phyloP scores from a whole-genome alignment of 148 eudicot genomes.

The Dysphania ambrosioides region DNA sequence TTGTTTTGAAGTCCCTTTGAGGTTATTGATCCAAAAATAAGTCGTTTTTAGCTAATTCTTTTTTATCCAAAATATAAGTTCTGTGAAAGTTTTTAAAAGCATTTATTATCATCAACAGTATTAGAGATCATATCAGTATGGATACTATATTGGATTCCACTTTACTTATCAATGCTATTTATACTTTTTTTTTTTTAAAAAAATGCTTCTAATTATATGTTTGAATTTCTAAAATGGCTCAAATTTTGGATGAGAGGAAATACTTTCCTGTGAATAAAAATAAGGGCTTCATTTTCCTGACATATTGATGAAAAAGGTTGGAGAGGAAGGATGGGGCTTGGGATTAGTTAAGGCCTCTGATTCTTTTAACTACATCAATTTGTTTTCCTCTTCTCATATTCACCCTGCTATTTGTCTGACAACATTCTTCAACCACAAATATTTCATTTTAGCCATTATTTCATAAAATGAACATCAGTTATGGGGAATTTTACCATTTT shows the following conservation, averaged over 20 bases:
- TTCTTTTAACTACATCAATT: background rate
- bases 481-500: background rate
- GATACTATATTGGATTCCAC: background rate
- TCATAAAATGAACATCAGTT: background rate
- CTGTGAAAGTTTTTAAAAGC: no score
- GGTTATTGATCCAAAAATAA: background rate
- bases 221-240: no score
- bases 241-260: no score
- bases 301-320: background rate
- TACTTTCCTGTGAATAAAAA: background rate
- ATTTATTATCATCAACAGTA: no score
- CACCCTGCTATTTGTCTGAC: background rate
- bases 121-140: background rate
- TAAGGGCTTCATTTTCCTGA: background rate
- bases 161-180: no score
- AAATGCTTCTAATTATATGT: no score
- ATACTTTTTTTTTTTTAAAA: no score
- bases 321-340: background rate
- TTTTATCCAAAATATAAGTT: background rate
- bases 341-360: background rate
- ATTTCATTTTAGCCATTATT: background rate
- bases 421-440: background rate
- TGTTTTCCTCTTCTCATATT: background rate
- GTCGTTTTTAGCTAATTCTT: background rate
- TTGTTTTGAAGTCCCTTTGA: background rate